Conservation (phyloP, 306 rosid species). For the Arachis hypogaea region DNA sequence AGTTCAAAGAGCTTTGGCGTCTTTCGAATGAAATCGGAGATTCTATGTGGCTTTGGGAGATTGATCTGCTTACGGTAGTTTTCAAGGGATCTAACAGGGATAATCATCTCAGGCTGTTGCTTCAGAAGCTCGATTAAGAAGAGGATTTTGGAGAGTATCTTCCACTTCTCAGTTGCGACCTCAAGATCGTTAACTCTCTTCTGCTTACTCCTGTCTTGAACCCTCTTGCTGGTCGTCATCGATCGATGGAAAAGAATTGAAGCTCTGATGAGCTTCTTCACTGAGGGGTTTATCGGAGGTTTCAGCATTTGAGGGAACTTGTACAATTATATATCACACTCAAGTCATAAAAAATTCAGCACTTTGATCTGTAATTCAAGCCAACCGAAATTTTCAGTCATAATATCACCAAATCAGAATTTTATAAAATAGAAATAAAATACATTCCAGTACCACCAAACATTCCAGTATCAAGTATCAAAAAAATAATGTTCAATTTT, state of each 20-base stretch:
- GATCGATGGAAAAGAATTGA: slow-evolving; percentile 23
- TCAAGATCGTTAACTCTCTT: slow-evolving; percentile 79
- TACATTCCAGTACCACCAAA: no score
- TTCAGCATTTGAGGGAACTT: background rate
- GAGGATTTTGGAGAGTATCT: slow-evolving; percentile 49
- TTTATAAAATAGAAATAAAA: no score
- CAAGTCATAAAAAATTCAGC: no score
- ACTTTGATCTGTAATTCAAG: no score
- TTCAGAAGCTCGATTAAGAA: slow-evolving; percentile 66
- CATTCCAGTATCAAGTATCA: no score
- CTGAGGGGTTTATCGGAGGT: background rate
- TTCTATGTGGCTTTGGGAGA: slow-evolving; percentile 73
- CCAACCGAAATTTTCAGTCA: no score
- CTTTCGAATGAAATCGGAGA: slow-evolving; percentile 76
- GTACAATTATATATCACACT: no score
- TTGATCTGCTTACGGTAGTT: slow-evolving; percentile 63
- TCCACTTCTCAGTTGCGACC: slow-evolving; percentile 73
- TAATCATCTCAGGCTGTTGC: slow-evolving; percentile 75
- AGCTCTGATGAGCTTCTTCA: background rate
- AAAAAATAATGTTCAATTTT: no score
- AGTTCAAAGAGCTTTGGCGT: slow-evolving; percentile 66
- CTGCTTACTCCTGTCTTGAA: slow-evolving; percentile 51
- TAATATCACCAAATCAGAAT: no score
- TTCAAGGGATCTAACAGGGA: slow-evolving; percentile 62
- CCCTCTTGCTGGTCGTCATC: slow-evolving; percentile 51